Conservation (phyloP, 176 grass and related monocot species). For the Oryza meridionalis region DNA sequence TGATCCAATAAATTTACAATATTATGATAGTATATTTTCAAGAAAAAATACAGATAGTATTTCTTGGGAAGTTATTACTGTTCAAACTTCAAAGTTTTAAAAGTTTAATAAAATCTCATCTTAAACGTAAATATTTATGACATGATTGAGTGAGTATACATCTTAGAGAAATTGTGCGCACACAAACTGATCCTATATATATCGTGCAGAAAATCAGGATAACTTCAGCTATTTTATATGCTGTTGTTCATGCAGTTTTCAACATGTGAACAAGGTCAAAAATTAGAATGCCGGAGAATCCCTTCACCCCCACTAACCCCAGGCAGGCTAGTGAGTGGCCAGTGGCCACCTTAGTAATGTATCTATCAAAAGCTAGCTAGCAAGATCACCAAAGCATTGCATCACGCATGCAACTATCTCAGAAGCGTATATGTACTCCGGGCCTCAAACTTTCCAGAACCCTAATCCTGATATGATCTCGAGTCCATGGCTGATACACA, state of each 20-base stretch:
- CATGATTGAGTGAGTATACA: too few species aligned
- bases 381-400: not conserved
- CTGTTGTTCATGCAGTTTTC: not conserved
- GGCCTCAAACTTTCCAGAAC: slow-evolving; percentile 41
- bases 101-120: too few species aligned
- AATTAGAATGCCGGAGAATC: not conserved
- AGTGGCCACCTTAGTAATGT: slow-evolving; percentile 16
- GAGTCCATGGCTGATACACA: slow-evolving; percentile 9
- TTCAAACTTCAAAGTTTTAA: too few species aligned
- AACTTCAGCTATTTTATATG: not conserved
- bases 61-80: too few species aligned
- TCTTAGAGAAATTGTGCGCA: too few species aligned
- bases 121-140: too few species aligned
- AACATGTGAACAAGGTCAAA: not conserved
- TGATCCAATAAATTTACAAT: too few species aligned
- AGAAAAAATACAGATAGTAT: too few species aligned
- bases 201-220: too few species aligned
- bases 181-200: too few species aligned
- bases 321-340: slow-evolving; percentile 9
- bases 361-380: not conserved
- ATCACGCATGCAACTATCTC: slow-evolving; percentile 9
- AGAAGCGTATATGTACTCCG: not conserved
- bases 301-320: slow-evolving; percentile 33
- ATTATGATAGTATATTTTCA: too few species aligned
- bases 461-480: not conserved